These are phyloP conservation scores for Pulicaria dysenterica DNA, from an alignment of 129 eudicot species.

Conservation along the genomic window DNA sequence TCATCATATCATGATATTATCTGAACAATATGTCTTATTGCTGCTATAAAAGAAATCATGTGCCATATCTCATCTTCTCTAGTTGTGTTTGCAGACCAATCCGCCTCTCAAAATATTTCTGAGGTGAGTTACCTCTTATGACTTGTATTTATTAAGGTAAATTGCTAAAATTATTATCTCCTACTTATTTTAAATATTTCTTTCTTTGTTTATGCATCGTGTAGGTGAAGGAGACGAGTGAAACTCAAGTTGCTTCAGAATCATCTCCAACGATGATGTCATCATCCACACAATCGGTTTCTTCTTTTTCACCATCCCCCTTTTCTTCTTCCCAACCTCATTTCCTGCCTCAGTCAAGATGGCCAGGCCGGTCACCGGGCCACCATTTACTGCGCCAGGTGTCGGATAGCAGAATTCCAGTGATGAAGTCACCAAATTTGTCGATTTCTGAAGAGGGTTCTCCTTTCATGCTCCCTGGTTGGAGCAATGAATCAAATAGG, in stretches of 20 bases:
- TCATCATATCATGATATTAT: not conserved
- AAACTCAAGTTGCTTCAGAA: constrained; percentile 52
- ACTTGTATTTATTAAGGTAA: not conserved
- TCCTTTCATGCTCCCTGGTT: constrained; percentile 48
- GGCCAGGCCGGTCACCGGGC: constrained; percentile 63
- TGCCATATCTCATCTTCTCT: constrained; percentile 27
- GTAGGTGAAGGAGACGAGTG: constrained; percentile 54
- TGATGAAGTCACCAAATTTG: constrained; percentile 64
- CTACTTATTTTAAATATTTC: not conserved
- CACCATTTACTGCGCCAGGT: constrained; percentile 54
- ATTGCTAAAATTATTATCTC: not conserved
- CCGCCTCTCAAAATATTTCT: constrained; percentile 34
- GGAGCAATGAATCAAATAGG: constrained; percentile 64
- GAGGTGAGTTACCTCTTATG: constrained; percentile 38
- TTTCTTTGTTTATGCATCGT: not conserved
- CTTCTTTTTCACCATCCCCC: constrained; percentile 69
- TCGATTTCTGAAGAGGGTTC: constrained; percentile 78
- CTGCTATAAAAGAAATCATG: constrained; percentile 1
- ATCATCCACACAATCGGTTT: constrained; percentile 64
- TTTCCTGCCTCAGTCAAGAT: constrained; percentile 59
- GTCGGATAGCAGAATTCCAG: constrained; percentile 61
- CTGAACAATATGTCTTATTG: not conserved
- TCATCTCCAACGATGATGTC: constrained; percentile 67
- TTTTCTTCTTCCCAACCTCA: constrained; percentile 52
- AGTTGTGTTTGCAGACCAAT: constrained; percentile 48